Evolutionary conservation across 2,329 filamentous ascomycete species (phyloP), one percentile per base, ranked within the genome.

Genomic region (Zymoseptoria passerinii): DNA sequence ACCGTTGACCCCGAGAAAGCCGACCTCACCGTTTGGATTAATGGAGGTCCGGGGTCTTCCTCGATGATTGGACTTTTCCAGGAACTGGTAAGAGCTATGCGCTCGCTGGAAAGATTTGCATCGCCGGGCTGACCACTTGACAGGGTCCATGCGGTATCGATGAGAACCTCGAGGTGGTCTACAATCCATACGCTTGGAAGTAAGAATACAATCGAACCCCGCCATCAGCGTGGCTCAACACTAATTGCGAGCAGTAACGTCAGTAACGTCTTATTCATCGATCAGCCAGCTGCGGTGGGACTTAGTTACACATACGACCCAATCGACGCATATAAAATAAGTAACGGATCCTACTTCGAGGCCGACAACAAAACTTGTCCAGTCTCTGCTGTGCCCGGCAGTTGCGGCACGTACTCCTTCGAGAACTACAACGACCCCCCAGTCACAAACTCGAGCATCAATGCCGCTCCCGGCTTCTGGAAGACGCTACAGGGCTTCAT

Each of bases 181-280:
- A 58, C 67, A 87, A 87, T 63, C 80, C 82, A 0, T 83, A 80
- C 72, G 83, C 82, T 1, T 87, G 83, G 81, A 84, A 83, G 60
- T 66, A 13, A 52, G 18, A 6, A 44, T 28, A 28, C n/a, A 7
- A 19, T 8, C 28, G 7, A 51, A 44, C 5, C 4, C 6, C 35
- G n/a, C 35, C 13, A 44, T 28, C n/a, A 23, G 23, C 23, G 23
- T 23, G 23, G 20, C 44, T 8, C 13, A 49, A 4, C 2, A 20
- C 35, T 56, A 35, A 58, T 16, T n/a, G 28, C 28, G 49, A 40
- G 16, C 48, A 66, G 64, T 57, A 81, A 83, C 63, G 77, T 18
- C 10, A 80, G 80, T 28, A 87, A 87, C 63, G 82, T 88, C 79
- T 80, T 89, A 16, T 89, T 86, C 71, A 82, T 89, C 64, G 86